Base-by-base conservation (phyloP, 352 stramenopile genomes). In the Plasmopara halstedii region DNA sequence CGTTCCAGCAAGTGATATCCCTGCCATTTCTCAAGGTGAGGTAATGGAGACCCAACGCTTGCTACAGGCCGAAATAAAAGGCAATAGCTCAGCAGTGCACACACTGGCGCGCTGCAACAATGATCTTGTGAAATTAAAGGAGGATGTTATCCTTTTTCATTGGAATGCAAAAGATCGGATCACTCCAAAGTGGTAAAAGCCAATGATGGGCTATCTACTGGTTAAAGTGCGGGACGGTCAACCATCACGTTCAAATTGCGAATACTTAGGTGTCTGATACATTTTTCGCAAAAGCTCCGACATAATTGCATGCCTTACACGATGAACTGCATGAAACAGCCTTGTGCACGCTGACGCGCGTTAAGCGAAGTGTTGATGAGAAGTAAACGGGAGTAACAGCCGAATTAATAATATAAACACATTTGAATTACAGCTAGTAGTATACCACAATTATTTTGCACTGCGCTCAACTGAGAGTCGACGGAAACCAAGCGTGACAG, bases 71-170 rank as follows among this genome's bases (percentile, higher is more conserved):
- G 80, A 87, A 56, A 68, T 88, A 34, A 88, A 88, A 52, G 63
- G 73, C 31, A 83, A 80, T 54, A 88, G 73, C 48, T 67, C 51
- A 31, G 74, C 74, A 1, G 74, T 91, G 21, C 70, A 85, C 62
- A 87, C 73, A 11, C 50, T 91, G 20, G 59, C 67, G 33, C 59
- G 70, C 11, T 88, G 74, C 67, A 86, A 79, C 58, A 91, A 91
- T 42, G 74, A 88, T 54, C 56, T 91, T 31, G 72, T 84, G 35
- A 88, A 91, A 55, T 64, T 91, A 29, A 88, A 88, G 58, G 80
- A 91, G 50, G 78, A 91, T 29, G 80, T 88, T 20, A 86, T 91
- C 31, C 65, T 91, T 21, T 91, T 85, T 56, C 72, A 88, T 55
- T 91, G 80, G 80, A 85, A 88, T 41, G 76, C 70, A 6, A 86